Evolutionary conservation across 768 basidiomycete genomes (phyloP).

Genomic region (Termitomyces sp.): DNA sequence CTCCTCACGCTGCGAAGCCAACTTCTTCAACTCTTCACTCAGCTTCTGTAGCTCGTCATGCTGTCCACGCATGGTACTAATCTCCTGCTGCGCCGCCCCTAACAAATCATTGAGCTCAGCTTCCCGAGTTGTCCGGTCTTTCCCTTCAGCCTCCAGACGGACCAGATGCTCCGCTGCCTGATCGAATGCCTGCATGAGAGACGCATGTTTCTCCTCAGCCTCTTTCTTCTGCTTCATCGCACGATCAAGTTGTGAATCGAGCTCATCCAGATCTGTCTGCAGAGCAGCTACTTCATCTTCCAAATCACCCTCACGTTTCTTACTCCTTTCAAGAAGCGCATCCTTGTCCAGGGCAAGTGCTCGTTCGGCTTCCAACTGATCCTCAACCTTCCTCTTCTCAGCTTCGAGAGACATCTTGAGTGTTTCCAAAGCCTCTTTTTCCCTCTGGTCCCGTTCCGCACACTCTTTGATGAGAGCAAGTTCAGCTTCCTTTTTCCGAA

Average conservation of each 20-base stretch:
- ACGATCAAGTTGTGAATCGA: conserved; percentile 83
- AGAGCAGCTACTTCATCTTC: conserved; percentile 80
- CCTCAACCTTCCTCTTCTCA: conserved; percentile 79
- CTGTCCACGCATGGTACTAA: conserved; percentile 51
- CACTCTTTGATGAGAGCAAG: conserved; percentile 74
- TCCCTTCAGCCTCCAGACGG: conserved; percentile 71
- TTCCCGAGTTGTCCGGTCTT: conserved; percentile 62
- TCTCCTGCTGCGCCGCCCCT: conserved; percentile 49
- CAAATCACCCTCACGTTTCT: conserved; percentile 77
- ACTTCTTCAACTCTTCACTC: conserved; percentile 63
- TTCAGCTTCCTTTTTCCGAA: conserved; percentile 83
- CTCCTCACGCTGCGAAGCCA: conserved; percentile 73
- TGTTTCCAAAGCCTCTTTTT: conserved; percentile 71
- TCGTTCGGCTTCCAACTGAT: conserved; percentile 79
- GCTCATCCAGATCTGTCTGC: conserved; percentile 75
- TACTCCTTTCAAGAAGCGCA: conserved; percentile 71
- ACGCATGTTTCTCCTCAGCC: conserved; percentile 71
- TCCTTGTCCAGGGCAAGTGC: conserved; percentile 80
- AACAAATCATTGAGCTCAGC: conserved; percentile 54
- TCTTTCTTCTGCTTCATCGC: conserved; percentile 75
- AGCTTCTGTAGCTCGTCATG: conserved; percentile 59
- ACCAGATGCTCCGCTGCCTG: conserved; percentile 85
- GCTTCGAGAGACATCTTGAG: conserved; percentile 79
- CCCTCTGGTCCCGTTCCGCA: conserved; percentile 81
- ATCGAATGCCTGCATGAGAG: conserved; percentile 68